phyloP scores from a whole-genome alignment of 2,329 filamentous ascomycete species.

The Colletotrichum abscissum region DNA sequence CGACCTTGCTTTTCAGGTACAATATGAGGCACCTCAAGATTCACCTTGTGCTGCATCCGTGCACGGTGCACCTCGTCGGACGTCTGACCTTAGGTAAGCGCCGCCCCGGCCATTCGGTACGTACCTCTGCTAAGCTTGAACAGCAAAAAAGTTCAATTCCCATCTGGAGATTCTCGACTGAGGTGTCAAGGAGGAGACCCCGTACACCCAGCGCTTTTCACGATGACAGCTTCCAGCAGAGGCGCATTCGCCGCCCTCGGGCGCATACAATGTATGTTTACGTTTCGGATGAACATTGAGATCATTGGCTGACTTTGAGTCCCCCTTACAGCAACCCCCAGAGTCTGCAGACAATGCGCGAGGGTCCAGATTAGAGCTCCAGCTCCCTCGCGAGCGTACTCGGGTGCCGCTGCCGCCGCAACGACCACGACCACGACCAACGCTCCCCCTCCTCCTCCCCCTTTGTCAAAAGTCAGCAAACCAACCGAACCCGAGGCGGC shows the following conservation, averaged over 20 bases:
- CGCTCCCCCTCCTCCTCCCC: constrained; percentile 34
- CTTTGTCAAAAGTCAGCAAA: constrained; percentile 42
- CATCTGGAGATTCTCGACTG: constrained; percentile 29
- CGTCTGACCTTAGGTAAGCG: constrained; percentile 30
- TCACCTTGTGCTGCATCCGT: not conserved
- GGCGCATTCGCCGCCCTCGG: constrained; percentile 61
- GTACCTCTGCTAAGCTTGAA: constrained; percentile 31
- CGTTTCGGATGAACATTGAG: not conserved
- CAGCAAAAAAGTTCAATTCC: constrained; percentile 44
- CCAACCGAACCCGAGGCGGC: constrained; percentile 39
- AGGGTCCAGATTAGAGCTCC: constrained; percentile 42
- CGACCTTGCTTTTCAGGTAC: not conserved
- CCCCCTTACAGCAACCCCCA: constrained; percentile 42
- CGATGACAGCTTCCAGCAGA: constrained; percentile 69
- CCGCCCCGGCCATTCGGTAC: constrained; percentile 42
- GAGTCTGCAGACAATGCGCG: constrained; percentile 52
- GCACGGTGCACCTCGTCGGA: not conserved
- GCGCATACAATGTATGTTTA: constrained; percentile 60
- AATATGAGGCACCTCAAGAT: not conserved
- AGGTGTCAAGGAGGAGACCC: constrained; percentile 25
- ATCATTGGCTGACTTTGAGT: constrained; percentile 23
- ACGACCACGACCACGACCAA: constrained; percentile 31
- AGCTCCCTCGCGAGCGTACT: constrained; percentile 47
- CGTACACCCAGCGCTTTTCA: constrained; percentile 38
- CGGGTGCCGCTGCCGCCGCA: constrained; percentile 42